phyloP scores from a whole-genome alignment of 352 stramenopile species.

The Thalassiosira mediterranea region DNA sequence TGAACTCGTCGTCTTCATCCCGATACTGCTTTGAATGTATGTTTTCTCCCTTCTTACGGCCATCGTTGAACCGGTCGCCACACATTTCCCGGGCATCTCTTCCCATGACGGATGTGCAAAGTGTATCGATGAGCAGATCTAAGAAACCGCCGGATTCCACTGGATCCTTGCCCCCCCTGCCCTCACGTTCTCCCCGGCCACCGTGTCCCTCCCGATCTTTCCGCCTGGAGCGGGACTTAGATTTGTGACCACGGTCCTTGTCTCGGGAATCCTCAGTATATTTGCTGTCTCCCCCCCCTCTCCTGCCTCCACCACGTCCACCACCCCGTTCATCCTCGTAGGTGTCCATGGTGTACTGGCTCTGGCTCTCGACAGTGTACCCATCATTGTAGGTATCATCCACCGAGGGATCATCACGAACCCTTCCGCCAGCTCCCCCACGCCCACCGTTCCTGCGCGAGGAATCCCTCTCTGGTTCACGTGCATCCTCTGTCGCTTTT shows the following conservation, averaged over 20 bases:
- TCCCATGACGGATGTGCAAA: constrained; percentile 74
- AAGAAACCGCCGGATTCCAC: constrained; percentile 64
- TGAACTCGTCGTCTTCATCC: constrained; percentile 37
- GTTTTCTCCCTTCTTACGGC: constrained; percentile 11
- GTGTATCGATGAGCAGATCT: constrained; percentile 81
- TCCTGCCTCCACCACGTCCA: constrained; percentile 7
- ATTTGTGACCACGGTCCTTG: not conserved
- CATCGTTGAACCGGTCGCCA: constrained; percentile 9
- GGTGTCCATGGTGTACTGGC: constrained; percentile 60
- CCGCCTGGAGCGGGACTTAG: constrained; percentile 14
- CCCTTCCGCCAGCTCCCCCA: not conserved
- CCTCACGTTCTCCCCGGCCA: not conserved
- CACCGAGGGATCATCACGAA: constrained; percentile 22
- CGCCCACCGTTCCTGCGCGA: not conserved
- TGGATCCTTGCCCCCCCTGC: constrained; percentile 31
- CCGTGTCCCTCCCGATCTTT: not conserved
- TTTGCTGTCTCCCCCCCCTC: constrained; percentile 8
- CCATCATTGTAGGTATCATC: constrained; percentile 44
- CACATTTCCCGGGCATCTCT: constrained; percentile 47
- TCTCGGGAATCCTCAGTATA: not conserved
- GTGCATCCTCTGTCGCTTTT: not conserved
- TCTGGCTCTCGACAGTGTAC: constrained; percentile 52
- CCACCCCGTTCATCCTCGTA: constrained; percentile 36
- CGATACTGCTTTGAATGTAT: constrained; percentile 19
- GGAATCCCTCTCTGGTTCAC: not conserved